A percentile compares a stretch with the other conserved stretches of the same genome.
Evolutionary conservation across 1,284 basidiomycete genomes (phyloP).

Genomic region (Sanghuangporus weigelae): DNA sequence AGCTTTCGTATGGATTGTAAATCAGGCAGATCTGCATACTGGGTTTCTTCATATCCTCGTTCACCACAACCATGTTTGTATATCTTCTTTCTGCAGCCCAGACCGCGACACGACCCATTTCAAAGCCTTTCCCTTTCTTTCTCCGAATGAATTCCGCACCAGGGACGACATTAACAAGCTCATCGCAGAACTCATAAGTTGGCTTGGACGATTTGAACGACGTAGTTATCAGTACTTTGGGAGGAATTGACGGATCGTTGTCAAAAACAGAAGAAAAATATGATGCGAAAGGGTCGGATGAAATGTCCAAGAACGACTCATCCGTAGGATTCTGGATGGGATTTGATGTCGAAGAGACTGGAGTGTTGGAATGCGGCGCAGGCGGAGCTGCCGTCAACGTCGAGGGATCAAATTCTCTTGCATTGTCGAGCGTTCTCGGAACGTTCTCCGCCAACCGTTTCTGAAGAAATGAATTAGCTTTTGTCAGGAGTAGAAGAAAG

Average conservation of each 20-base stretch:
- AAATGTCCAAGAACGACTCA: conserved; percentile 63
- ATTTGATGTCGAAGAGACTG: conserved; percentile 29
- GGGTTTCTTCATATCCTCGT: conserved; percentile 90
- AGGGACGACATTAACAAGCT: conserved; percentile 88
- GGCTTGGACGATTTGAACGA: conserved; percentile 80
- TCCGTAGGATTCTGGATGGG: conserved; percentile 33
- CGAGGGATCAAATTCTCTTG: conserved; percentile 84
- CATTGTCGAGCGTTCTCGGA: conserved; percentile 91
- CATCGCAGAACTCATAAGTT: conserved; percentile 88
- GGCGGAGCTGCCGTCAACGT: conserved; percentile 68
- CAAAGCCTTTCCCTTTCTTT: conserved; percentile 90
- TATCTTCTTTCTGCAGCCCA: conserved; percentile 92
- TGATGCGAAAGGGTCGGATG: conserved; percentile 66
- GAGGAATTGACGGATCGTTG: conserved; percentile 64
- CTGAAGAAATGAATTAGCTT: conserved; percentile 33
- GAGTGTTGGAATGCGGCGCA: conserved; percentile 25
- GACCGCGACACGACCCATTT: conserved; percentile 87
- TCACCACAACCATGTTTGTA: conserved; percentile 87
- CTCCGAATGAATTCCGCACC: conserved; percentile 91
- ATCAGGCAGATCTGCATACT: conserved; percentile 50
- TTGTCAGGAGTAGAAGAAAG: neutral
- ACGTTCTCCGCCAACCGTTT: conserved; percentile 82
- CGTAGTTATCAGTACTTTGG: conserved; percentile 88
- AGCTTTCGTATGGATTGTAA: neutral
- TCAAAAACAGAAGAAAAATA: conserved; percentile 52